These are phyloP conservation scores for Benincasa hispida DNA, from an alignment of 306 rosid genomes.

Conservation along the genomic window DNA sequence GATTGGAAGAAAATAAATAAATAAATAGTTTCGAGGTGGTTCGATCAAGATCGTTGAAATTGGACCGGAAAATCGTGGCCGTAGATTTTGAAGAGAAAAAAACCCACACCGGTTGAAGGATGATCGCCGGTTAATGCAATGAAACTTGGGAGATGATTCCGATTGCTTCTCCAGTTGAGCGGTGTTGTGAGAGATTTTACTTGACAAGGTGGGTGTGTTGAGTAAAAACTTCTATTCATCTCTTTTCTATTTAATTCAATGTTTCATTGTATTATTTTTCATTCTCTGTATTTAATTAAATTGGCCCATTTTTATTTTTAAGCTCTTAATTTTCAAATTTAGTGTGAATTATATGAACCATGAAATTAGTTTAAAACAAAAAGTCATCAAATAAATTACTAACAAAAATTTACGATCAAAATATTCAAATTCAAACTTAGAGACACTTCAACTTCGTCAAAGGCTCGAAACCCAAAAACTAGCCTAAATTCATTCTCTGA, in stretches of 20 bases:
- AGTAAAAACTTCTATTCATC: background rate
- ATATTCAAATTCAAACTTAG: no score
- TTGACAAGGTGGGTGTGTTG: background rate
- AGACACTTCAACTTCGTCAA: no score
- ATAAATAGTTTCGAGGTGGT: background rate
- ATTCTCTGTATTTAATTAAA: background rate
- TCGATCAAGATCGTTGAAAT: background rate
- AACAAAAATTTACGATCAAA: no score
- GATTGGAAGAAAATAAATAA: background rate
- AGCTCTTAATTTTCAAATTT: background rate
- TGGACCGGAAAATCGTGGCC: background rate
- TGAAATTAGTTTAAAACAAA: no score
- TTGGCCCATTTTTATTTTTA: background rate
- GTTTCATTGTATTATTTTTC: background rate
- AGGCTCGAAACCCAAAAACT: no score
- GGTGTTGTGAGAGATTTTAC: background rate
- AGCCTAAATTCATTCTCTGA: no score
- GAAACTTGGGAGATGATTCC: conserved; percentile 8
- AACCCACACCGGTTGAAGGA: background rate
- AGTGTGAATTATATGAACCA: background rate
- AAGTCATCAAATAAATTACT: no score
- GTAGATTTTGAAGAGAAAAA: background rate
- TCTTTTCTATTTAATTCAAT: background rate
- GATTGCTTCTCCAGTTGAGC: conserved; percentile 4
- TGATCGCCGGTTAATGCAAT: background rate